Conservation (phyloP, 306 rosid species). For the apple (Malus domestica) region ASM211411v1 NC_041800.1:19393733-19394232, state of each 20-base stretch:
- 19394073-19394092: conserved; percentile 18
- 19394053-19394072: conserved; percentile 20
- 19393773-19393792: background rate
- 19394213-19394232: background rate
- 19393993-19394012: conserved; percentile 28
- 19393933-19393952: conserved; percentile 26
- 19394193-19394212: background rate
- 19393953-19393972: conserved; percentile 35
- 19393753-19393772: background rate
- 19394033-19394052: conserved; percentile 27
- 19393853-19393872: conserved; percentile 25
- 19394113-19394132: conserved; percentile 16
- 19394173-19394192: conserved; percentile 15
- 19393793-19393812: conserved; percentile 44
- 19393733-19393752: background rate
- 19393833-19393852: conserved; percentile 27
- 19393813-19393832: conserved; percentile 48
- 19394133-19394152: conserved; percentile 22
- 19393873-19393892: conserved; percentile 32
- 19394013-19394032: conserved; percentile 31
- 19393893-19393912: conserved; percentile 34
- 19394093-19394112: conserved; percentile 24
- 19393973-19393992: conserved; percentile 31
- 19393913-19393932: conserved; percentile 27
- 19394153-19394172: conserved; percentile 18